These are phyloP conservation scores for Alternaria triticimaculans DNA, from an alignment of 2,329 filamentous ascomycete genomes.

Conservation along the genomic window DNA sequence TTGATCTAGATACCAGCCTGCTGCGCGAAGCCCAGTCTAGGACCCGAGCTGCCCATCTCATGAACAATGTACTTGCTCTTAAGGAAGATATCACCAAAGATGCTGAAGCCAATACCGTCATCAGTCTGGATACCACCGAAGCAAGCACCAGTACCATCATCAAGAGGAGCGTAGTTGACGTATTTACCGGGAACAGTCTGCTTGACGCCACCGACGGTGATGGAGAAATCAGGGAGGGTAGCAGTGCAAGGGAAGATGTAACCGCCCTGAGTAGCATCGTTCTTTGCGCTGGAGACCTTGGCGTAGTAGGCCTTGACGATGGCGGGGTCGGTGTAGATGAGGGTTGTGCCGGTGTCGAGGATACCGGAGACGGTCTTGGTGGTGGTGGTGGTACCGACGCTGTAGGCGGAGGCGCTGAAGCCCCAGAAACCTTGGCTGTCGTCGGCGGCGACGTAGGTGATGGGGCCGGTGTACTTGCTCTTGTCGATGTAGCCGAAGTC, in stretches of 20 bases:
- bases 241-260: constrained; percentile 62
- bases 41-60: constrained; percentile 39
- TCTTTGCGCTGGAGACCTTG: constrained; percentile 59
- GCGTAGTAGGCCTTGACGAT: constrained; percentile 67
- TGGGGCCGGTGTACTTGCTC: constrained; percentile 63
- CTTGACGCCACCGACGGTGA: constrained; percentile 58
- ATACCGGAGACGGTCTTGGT: constrained; percentile 60
- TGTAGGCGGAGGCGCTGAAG: constrained; percentile 64
- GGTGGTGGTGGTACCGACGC: constrained; percentile 56
- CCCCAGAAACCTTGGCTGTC: constrained; percentile 68
- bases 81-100: constrained; percentile 80
- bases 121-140: constrained; percentile 77
- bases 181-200: constrained; percentile 61
- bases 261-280: constrained; percentile 59
- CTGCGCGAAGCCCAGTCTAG: constrained; percentile 54
- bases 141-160: constrained; percentile 59
- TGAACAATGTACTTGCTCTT: constrained; percentile 78
- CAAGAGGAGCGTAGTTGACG: constrained; percentile 61
- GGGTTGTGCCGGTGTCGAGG: constrained; percentile 74
- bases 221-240: constrained; percentile 60
- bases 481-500: constrained; percentile 67
- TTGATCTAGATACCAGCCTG: no score
- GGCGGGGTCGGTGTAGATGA: constrained; percentile 63
- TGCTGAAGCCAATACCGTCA: constrained; percentile 65
- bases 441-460: constrained; percentile 65